phyloP scores from a whole-genome alignment of 306 rosid genomes.

The Begonia loranthoides region DNA sequence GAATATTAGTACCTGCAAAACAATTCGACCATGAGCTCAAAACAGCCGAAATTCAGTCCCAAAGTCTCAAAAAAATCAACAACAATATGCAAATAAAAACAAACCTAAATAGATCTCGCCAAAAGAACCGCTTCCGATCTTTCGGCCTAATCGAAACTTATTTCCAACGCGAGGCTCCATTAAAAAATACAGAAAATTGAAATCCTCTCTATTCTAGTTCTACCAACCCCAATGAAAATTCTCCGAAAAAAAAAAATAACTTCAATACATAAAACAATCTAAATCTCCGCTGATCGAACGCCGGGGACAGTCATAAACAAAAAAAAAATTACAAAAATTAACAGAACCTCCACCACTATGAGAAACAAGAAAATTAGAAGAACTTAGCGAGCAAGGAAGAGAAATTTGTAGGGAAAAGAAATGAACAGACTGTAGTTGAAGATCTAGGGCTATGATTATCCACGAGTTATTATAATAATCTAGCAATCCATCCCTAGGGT shows the following conservation, averaged over 20 bases:
- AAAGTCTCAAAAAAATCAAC: background rate
- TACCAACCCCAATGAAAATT: conserved; percentile 6
- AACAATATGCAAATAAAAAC: background rate
- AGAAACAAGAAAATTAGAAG: background rate
- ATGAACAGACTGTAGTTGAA: background rate
- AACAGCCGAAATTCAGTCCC: background rate
- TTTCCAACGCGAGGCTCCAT: conserved; percentile 98
- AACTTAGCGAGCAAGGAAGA: conserved; percentile 4
- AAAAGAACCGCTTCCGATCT: conserved; percentile 94
- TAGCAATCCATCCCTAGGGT: background rate
- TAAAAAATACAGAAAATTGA: conserved; percentile 8
- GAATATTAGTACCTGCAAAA: conserved; percentile 75
- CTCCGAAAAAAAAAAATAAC: background rate
- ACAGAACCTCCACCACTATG: background rate
- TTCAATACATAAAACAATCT: background rate
- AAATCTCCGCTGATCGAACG: background rate
- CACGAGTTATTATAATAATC: no score
- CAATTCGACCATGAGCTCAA: conserved; percentile 6
- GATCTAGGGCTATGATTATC: background rate
- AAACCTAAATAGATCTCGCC: conserved; percentile 95
- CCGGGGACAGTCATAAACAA: conserved; percentile 7
- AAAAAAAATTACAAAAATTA: background rate
- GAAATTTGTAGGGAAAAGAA: no score
- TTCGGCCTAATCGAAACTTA: conserved; percentile 78
- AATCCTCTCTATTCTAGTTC: conserved; percentile 19